Conservation (phyloP, 1,284 basidiomycete species). For the Mycosarcoma mackinlayi region DNA sequence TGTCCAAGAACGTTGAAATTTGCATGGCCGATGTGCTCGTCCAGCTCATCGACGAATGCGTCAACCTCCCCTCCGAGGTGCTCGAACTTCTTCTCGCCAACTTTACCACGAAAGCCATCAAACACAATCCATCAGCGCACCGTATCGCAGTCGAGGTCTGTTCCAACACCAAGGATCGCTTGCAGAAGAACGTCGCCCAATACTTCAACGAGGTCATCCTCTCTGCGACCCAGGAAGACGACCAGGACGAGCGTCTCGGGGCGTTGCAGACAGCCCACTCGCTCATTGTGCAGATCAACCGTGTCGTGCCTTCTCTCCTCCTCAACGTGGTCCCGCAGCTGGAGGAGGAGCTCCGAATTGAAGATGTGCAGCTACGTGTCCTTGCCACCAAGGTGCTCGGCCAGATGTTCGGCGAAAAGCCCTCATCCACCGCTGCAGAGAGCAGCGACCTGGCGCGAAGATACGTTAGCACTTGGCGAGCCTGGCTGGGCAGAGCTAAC, state of each 20-base stretch:
- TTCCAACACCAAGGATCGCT: constrained; percentile 82
- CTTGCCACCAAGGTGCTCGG: constrained; percentile 87
- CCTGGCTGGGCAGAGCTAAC: constrained; percentile 83
- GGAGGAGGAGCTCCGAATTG: constrained; percentile 86
- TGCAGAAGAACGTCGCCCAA: constrained; percentile 86
- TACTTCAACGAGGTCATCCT: constrained; percentile 69
- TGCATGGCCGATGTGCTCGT: constrained; percentile 88
- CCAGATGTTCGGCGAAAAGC: constrained; percentile 79
- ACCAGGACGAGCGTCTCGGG: constrained; percentile 52
- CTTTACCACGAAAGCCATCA: constrained; percentile 79
- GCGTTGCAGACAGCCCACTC: constrained; percentile 79
- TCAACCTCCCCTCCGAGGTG: constrained; percentile 79
- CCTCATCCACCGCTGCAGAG: constrained; percentile 31
- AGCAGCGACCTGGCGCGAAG: constrained; percentile 76
- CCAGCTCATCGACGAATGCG: constrained; percentile 87
- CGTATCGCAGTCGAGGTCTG: constrained; percentile 89
- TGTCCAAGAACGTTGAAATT: constrained; percentile 84
- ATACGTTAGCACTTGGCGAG: constrained; percentile 85
- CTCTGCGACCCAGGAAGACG: constrained; percentile 68
- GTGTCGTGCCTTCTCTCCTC: constrained; percentile 81
- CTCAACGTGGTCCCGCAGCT: constrained; percentile 91
- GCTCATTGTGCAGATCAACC: constrained; percentile 85
- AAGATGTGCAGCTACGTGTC: constrained; percentile 78
- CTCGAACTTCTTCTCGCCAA: constrained; percentile 85
- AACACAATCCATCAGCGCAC: constrained; percentile 73